A percentile compares a stretch with the other conserved stretches of the same genome.
phyloP scores from a whole-genome alignment of 2,329 filamentous ascomycete species.

The Epichloe hybrida region DNA sequence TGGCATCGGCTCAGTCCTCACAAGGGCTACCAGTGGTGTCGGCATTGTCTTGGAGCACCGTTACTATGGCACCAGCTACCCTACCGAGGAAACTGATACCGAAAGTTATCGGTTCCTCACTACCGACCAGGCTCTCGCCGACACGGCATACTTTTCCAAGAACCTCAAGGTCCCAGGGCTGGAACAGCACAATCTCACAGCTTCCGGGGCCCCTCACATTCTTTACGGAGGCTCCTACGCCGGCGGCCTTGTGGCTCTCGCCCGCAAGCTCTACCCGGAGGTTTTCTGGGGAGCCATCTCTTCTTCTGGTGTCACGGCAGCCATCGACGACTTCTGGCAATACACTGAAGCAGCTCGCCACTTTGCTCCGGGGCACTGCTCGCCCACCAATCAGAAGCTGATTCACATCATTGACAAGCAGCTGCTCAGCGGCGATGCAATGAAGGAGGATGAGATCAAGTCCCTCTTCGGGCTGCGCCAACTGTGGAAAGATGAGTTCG shows the following conservation, averaged over 20 bases:
- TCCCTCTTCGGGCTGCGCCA: constrained; percentile 32
- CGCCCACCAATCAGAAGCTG: constrained; percentile 46
- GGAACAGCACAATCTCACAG: constrained; percentile 52
- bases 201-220: constrained; percentile 55
- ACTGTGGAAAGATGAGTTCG: constrained; percentile 36
- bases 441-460: constrained; percentile 33
- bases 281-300: constrained; percentile 68
- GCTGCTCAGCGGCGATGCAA: constrained; percentile 20
- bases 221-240: constrained; percentile 78
- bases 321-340: constrained; percentile 65
- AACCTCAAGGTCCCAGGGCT: constrained; percentile 59
- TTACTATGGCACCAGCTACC: constrained; percentile 71
- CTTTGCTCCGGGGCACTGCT: constrained; percentile 44
- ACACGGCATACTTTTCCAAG: constrained; percentile 67
- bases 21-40: constrained; percentile 57
- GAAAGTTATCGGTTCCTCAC: constrained; percentile 68
- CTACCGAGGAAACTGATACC: constrained; percentile 49
- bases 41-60: constrained; percentile 76
- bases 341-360: constrained; percentile 38
- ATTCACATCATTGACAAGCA: constrained; percentile 32
- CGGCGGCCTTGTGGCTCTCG: constrained; percentile 63
- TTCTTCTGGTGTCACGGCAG: constrained; percentile 65
- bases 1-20: constrained; percentile 59
- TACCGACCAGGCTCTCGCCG: constrained; percentile 70
- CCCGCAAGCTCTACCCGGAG: constrained; percentile 65